Conservation (phyloP, 1,284 basidiomycete species). For the Naganishia sp. region DNA sequence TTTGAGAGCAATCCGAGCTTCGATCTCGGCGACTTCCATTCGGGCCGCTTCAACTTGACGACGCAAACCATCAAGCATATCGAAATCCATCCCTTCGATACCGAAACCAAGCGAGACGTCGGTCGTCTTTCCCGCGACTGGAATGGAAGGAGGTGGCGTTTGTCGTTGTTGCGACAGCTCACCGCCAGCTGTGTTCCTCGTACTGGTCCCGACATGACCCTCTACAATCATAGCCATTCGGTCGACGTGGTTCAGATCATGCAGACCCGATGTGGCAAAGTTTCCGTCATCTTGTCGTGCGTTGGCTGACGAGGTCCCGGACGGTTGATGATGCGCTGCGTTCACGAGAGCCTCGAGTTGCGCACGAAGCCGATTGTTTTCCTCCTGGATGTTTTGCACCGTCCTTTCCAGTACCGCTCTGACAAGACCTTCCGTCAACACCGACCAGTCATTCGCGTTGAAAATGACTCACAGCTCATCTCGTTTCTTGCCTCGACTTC, state of each 20-base stretch:
- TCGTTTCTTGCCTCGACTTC: constrained; percentile 47
- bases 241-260: not conserved
- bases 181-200: no score
- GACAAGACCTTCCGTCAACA: not conserved
- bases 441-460: not conserved
- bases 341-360: constrained; percentile 41
- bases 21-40: constrained; percentile 29
- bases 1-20: constrained; percentile 33
- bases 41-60: constrained; percentile 4
- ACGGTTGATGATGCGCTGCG: constrained; percentile 7
- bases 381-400: constrained; percentile 45
- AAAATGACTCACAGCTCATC: constrained; percentile 45
- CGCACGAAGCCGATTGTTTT: constrained; percentile 45
- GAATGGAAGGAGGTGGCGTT: not conserved
- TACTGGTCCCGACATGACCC: not conserved
- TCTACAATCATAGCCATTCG: not conserved
- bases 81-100: constrained; percentile 10
- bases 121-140: not conserved
- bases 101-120: constrained; percentile 13
- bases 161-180: not conserved
- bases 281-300: not conserved
- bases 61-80: not conserved
- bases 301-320: not conserved
- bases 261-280: not conserved
- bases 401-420: constrained; percentile 46